Percentiles rank a stretch among this genome's conserved stretches.
These are phyloP conservation scores for Choiromyces venosus DNA, from an alignment of 495 filamentous ascomycete species.

Conservation along the genomic window DNA sequence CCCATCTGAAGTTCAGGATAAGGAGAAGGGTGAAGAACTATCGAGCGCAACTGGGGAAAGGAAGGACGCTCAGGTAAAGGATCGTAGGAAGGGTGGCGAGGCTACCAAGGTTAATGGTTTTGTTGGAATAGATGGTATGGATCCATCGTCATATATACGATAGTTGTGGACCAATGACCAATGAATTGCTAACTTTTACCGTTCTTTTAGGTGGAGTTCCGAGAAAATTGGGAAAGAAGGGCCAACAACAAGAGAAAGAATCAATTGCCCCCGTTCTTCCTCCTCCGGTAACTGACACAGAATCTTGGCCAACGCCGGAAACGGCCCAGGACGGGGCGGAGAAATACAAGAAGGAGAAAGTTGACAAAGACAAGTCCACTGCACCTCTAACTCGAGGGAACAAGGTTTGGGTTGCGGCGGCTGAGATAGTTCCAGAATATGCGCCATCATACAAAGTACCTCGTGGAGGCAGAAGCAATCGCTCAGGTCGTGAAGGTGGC, in stretches of 20 bases:
- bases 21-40: constrained; percentile 28
- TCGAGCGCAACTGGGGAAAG: constrained; percentile 25
- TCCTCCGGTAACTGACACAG: constrained; percentile 64
- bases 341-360: constrained; percentile 65
- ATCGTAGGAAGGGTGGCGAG: constrained; percentile 52
- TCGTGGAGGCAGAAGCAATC: constrained; percentile 63
- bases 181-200: not conserved
- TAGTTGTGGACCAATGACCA: constrained; percentile 6
- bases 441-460: constrained; percentile 44
- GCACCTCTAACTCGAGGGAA: constrained; percentile 40
- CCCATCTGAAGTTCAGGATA: constrained; percentile 31
- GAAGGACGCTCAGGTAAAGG: constrained; percentile 47
- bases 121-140: constrained; percentile 46
- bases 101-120: constrained; percentile 46
- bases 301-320: constrained; percentile 86
- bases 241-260: constrained; percentile 50
- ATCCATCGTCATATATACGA: constrained; percentile 8
- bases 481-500: constrained; percentile 29
- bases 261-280: constrained; percentile 44
- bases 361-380: constrained; percentile 51
- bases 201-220: constrained; percentile 13
- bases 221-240: constrained; percentile 29
- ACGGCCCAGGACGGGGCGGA: constrained; percentile 67
- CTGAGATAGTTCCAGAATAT: constrained; percentile 22
- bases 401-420: constrained; percentile 44